Conservation (phyloP, 192 early-diverging fungal species). For the Backusella tarrabulga region DNA sequence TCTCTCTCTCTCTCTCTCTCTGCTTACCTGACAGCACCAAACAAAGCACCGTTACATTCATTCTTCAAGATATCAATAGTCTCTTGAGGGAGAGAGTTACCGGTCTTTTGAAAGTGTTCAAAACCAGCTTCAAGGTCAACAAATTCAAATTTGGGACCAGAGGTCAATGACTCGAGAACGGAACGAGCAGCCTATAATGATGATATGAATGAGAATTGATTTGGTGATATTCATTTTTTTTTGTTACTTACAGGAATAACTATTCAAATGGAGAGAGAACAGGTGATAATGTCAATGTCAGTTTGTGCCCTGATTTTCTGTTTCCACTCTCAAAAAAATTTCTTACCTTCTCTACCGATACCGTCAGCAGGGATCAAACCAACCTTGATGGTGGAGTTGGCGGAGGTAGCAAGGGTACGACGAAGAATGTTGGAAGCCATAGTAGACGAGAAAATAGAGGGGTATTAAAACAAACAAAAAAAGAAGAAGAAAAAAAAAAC, state of each 20-base stretch:
- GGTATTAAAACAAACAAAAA: too few relatives aligned
- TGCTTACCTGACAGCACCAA: constrained; percentile 87
- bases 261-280: not conserved
- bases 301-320: not conserved
- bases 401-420: constrained; percentile 37
- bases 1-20: too few relatives aligned
- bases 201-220: not conserved
- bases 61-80: constrained; percentile 79
- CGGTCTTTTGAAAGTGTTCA: constrained; percentile 93
- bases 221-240: not conserved
- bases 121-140: constrained; percentile 91
- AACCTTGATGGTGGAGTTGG: constrained; percentile 63
- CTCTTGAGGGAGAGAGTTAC: constrained; percentile 84
- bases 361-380: constrained; percentile 96
- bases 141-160: constrained; percentile 71
- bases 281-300: not conserved
- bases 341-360: constrained; percentile 90
- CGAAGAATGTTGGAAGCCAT: constrained; percentile 38
- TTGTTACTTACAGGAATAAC: constrained; percentile 25
- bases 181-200: constrained; percentile 73
- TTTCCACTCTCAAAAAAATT: not conserved
- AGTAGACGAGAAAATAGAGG: not conserved
- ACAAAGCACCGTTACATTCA: constrained; percentile 91
- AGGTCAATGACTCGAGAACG: constrained; percentile 78
- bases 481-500: not conserved